Evolutionary conservation across 75 land plant genomes (phyloP), one percentile per base, ranked within the genome.

Genomic region (Larix kaempferi): DNA sequence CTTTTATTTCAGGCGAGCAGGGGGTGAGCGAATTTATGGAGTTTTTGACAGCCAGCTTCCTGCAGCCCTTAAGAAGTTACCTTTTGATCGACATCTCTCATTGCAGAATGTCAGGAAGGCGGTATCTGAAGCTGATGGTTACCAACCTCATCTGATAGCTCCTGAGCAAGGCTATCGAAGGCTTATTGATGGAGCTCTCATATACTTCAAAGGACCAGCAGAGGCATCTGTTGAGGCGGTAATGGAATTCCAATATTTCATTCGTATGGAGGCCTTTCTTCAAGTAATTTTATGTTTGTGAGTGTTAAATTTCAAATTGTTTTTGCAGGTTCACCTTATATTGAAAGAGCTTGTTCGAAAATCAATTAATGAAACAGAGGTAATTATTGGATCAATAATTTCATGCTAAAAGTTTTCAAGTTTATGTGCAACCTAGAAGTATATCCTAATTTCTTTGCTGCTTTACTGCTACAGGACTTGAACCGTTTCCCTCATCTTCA

Each of bases 31-130:
- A 3, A 87, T 94, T 27, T 94, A 90, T 83, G 84, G 88, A 2
- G 98, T 94, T n/a, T 94, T 94, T 87, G 98, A 94, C 64, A 84
- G 89, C 56, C 98, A 94, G 74, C 85, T 92, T 11, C 98, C 94
- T 57, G 86, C 89, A 59, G 96, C 96, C 57, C 69, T 94, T 22
- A 94, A 77, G 62, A 91, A 88, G 77, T 90, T 29, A 29, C 33
- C 33, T 29, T 29, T 29, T 29, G 33, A 29, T 29, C 33, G 33
- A 29, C 33, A 29, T 29, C 33, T 29, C 33, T 29, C 33, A 29
- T 29, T 29, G 33, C 33, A 92, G 56, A 94, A 92, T 76, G 89
- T 94, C 26, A 81, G 86, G 73, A 94, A 94, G 67, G 78, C 92
- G 0, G 89, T 94, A 0, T 85, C 92, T 15, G 91, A 94, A 77